These are phyloP conservation scores for Diaporthe helianthi DNA, from an alignment of 2,329 filamentous ascomycete genomes.

Conservation along the genomic window DNA sequence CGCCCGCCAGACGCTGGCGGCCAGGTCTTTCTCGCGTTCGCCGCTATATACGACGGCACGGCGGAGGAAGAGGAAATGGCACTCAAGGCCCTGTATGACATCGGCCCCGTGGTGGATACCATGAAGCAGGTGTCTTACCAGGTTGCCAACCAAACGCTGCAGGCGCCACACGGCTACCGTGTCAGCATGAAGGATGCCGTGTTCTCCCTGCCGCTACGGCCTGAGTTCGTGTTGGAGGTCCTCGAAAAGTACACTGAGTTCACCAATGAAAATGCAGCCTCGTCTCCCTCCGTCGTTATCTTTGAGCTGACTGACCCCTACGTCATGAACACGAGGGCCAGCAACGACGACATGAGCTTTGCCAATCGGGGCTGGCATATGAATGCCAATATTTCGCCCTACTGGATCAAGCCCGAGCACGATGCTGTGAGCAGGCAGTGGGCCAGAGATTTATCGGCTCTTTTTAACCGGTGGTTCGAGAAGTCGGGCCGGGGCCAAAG, in stretches of 20 bases:
- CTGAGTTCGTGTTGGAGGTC: neutral
- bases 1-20: neutral
- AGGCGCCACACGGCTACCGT: neutral
- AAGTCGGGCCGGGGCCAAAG: neutral
- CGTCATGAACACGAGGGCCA: constrained; percentile 49
- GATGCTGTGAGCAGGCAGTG: constrained; percentile 5
- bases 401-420: neutral
- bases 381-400: neutral
- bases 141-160: neutral
- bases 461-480: constrained; percentile 7
- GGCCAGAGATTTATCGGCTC: neutral
- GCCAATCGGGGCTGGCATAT: constrained; percentile 9
- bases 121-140: neutral
- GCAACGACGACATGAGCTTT: constrained; percentile 45
- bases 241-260: neutral
- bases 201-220: neutral
- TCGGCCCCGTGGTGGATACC: neutral
- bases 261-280: neutral
- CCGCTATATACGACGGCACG: neutral
- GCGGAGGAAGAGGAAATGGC: neutral
- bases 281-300: neutral
- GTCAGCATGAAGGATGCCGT: constrained; percentile 2
- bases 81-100: neutral
- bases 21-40: neutral
- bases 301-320: constrained; percentile 45